Evolutionary conservation across 345 rosid genomes (phyloP), one percentile per base, ranked within the genome.

Genomic region (Aquilaria yunnanensis): DNA sequence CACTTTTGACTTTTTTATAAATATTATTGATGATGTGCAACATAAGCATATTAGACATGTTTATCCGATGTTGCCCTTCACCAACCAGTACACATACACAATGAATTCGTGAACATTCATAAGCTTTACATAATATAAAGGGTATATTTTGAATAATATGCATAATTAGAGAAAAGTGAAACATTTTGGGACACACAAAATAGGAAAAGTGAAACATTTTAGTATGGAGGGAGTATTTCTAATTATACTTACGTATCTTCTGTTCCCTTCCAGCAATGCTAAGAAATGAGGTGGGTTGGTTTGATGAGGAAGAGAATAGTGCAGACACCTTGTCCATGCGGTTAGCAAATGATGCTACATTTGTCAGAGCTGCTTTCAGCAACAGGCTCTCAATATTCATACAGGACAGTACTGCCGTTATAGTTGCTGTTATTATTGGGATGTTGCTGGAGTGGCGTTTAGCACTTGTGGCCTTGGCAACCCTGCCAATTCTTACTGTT

Each of bases 311-410:
- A 78, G 99, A 91, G 32, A 95, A 95, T 60, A 91, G 90, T 78
- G 93, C 96, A 8, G 99, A 95, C 73, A 88, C 89, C 33, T 71
- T 95, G 69, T 95, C 99, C 64, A 95, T 95, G 99, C 97, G 94
- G 66, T 76, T 95, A 79, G 99, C 99, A 51, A 95, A 95, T 87
- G 99, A 95, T 83, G 99, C 99, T 72, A 95, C 97, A 47, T 95
- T 90, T 77, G 99, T 91, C 45, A 78, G 99, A 57, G 99, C 99
- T 55, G 92, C 99, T 70, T 95, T 95, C 72, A 95, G 99, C 78
- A 95, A 95, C 68, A 83, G 99, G 32, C 97, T 95, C 81, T 95
- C 97, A 10, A 95, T 95, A 73, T 92, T 95, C 71, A 80, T 95
- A 72, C 99, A 95, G 82, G 99, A 95, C 64, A 80, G 88, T 83